Evolutionary conservation across 306 rosid species (phyloP), one percentile per base, ranked within the genome.

Genomic region (Prunus mongolica): DNA sequence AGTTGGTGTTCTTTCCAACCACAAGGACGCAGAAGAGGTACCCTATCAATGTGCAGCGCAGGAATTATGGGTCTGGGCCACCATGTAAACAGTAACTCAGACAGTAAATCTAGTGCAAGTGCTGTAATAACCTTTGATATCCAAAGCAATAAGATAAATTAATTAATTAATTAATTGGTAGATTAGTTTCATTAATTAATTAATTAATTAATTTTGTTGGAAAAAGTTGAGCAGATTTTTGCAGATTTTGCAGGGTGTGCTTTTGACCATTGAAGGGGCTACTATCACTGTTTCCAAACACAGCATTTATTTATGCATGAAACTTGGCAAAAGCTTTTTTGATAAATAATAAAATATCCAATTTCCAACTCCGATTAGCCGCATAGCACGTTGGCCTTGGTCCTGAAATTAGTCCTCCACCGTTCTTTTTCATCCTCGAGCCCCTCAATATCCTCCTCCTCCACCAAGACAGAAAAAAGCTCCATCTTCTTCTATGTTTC

Each of bases 21-120:
- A 94, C 98, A 24, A 85, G 98, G 84, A 94, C 96, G 24, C 96
- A 86, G 84, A 94, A 94, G 88, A 88, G 90, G 77, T 94, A 89
- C 72, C 98, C 98, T 3, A 89, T 94, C 78, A 72, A 82, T 62
- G 87, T 94, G 76, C 81, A 80, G 74, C 90, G 82, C 14, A 82
- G 90, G 76, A 80, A 76, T 14, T 14, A 28, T 47, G 62, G 8
- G 67, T 12, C 3, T 74, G 57, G 34, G 72, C 5, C 19, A 3
- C 55, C 56, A 52, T 80, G 77, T 75, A 51, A 61, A 75, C 16
- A 65, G 69, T 62, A 62, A 46, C 30, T 38, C 61, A 3, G 70
- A 64, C 65, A 20, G 72, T 47, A 60, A 65, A 64, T 25, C 16
- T 60, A 30, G 67, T 30, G 19, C 16, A 18, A 19, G 69, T 32